Percentiles rank a stretch among this genome's conserved stretches.
These are phyloP conservation scores for Stachybotrys chartarum DNA, from an alignment of 2,329 filamentous ascomycete genomes.

Conservation along the genomic window DNA sequence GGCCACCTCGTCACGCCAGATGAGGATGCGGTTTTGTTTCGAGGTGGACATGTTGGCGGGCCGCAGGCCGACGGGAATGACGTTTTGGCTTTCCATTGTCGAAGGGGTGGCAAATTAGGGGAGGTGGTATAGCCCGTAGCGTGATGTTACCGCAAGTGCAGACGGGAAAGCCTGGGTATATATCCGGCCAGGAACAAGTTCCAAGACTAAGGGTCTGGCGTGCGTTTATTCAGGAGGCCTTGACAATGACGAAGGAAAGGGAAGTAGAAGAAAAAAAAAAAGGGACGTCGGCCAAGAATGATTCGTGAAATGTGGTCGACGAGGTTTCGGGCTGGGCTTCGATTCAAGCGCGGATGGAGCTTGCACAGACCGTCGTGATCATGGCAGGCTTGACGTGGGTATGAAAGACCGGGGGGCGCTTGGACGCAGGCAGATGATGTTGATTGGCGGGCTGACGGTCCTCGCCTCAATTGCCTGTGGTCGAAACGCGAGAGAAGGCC, in stretches of 20 bases:
- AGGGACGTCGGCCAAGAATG: no score
- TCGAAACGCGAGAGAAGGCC: no score
- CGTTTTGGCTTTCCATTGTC: background rate
- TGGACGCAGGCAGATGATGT: background rate
- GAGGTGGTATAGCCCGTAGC: background rate
- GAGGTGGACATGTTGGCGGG: constrained; percentile 20
- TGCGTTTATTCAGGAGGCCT: no score
- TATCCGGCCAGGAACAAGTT: no score
- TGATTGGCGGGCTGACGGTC: no score
- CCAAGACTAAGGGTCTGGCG: no score
- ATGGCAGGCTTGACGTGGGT: background rate
- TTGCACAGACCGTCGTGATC: background rate
- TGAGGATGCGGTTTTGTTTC: constrained; percentile 35
- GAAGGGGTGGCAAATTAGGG: background rate
- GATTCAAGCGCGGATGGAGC: background rate
- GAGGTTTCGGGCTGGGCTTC: background rate
- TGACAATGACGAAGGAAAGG: no score
- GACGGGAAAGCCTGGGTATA: background rate
- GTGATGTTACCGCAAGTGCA: no score
- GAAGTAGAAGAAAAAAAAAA: no score
- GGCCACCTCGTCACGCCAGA: constrained; percentile 44
- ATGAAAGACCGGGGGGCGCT: background rate
- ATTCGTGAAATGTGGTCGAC: background rate
- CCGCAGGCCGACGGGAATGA: constrained; percentile 3
- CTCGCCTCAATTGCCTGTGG: no score